Evolutionary conservation across 164 flowering plant genomes (phyloP).

Genomic region (Piper longum): DNA sequence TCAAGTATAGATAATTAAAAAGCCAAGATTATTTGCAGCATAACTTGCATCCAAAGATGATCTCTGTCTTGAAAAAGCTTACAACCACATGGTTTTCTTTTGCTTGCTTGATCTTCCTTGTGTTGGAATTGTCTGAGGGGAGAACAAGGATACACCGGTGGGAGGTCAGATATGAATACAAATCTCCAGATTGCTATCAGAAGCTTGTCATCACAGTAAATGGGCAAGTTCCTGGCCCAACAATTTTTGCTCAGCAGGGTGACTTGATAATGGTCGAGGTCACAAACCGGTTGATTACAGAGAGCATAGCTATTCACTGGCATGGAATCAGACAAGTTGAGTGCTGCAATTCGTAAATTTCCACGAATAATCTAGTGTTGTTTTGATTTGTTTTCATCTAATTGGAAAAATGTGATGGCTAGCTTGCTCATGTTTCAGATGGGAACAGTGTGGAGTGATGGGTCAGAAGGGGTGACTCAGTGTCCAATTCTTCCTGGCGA

Average conservation of each 20-base stretch:
- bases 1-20: too few relatives aligned
- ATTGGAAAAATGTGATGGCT: neutral
- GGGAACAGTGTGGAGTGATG: constrained; percentile 87
- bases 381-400: too few relatives aligned
- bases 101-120: neutral
- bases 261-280: constrained; percentile 73
- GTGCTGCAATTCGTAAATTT: neutral
- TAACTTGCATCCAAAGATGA: too few relatives aligned
- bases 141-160: constrained; percentile 40
- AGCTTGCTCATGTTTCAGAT: constrained; percentile 19
- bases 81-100: neutral
- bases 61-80: neutral
- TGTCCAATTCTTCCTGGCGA: constrained; percentile 79
- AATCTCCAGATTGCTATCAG: constrained; percentile 63
- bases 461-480: constrained; percentile 78
- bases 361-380: neutral
- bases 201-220: constrained; percentile 63
- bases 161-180: constrained; percentile 67
- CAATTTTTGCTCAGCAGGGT: constrained; percentile 50
- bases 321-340: constrained; percentile 87
- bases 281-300: constrained; percentile 54
- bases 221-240: constrained; percentile 66
- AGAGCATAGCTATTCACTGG: constrained; percentile 82
- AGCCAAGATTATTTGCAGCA: too few relatives aligned
- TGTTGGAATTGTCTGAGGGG: constrained; percentile 22